Base-by-base conservation (phyloP, 2,329 filamentous ascomycete genomes). In the Colletotrichum nymphaeae region DNA sequence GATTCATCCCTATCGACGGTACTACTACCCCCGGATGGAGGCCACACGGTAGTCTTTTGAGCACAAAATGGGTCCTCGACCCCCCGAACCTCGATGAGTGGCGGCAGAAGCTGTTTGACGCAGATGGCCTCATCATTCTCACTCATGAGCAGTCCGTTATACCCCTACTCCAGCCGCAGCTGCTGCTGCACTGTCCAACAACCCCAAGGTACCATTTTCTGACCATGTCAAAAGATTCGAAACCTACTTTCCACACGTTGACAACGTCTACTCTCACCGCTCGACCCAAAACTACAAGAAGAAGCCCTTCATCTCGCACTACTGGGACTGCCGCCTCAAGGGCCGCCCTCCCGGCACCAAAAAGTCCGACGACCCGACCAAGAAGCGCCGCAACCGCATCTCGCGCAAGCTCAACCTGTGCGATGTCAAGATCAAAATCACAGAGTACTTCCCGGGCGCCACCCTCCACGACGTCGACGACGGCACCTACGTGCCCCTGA, bases 361-460 rank as follows among this genome's bases (percentile, higher is more conserved):
- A 72, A 95, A 95, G 80, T 94, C 93, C 1, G 90, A 93, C 59
- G 93, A 95, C 77, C 93, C 94, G 0, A 92, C 91, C 80, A 95
- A 95, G 85, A 95, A 94, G 87, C 95, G 95, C 82, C 89, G 94
- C 49, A 95, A 94, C 82, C 91, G 94, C 30, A 91, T 88, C 46
- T 92, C 92, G n/a, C 87, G 94, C 55, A 91, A 94, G 81, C 88
- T 93, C 14, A 93, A 95, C 82, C 86, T 95, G n/a, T 96, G 94
- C 80, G 93, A 95, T 81, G 93, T 95, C 75, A 95, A 95, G 83
- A 95, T 95, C 81, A 95, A 95, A 81, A 94, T 95, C 73, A 95
- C 93, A 3, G 93, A 95, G 81, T 94, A 94, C 83, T 92, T 93
- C 67, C 89, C 92, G 11, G 89, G 88, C 80, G 81, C 84, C 1